These are phyloP conservation scores for Xylaria multiplex DNA, from an alignment of 2,329 filamentous ascomycete species.

Conservation along the genomic window DNA sequence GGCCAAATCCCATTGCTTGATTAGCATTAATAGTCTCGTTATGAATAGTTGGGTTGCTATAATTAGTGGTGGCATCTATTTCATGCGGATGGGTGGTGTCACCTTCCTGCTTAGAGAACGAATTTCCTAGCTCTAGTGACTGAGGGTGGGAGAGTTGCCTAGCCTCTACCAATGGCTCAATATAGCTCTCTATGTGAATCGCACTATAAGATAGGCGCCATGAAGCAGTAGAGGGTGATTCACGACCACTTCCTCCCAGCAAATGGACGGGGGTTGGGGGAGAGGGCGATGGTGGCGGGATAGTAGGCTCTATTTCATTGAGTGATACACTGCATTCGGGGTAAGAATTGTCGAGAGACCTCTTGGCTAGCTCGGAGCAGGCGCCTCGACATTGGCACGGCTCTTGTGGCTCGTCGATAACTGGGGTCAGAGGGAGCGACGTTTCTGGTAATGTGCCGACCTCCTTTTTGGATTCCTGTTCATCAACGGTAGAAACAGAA, in stretches of 20 bases:
- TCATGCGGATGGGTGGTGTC: conserved; percentile 4
- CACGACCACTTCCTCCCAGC: conserved; percentile 34
- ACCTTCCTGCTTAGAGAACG: conserved; percentile 17
- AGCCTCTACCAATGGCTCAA: conserved; percentile 37
- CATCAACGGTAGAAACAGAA: conserved; percentile 45
- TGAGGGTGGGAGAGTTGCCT: conserved; percentile 24
- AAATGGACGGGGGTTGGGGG: conserved; percentile 40
- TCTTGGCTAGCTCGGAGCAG: conserved; percentile 28
- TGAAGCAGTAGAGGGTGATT: conserved; percentile 44
- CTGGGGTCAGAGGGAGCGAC: conserved; percentile 25
- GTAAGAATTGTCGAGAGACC: conserved; percentile 31
- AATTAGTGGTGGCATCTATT: conserved; percentile 16
- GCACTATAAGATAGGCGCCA: conserved; percentile 47
- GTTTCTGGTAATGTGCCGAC: conserved; percentile 15
- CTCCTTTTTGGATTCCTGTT: conserved; percentile 30
- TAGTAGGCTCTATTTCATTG: conserved; percentile 34
- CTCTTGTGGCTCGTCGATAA: conserved; percentile 19
- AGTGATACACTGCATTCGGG: conserved; percentile 24
- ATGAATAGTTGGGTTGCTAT: conserved; percentile 17
- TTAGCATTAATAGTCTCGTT: conserved; percentile 20
- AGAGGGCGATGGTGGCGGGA: conserved; percentile 40
- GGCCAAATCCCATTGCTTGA: conserved; percentile 17
- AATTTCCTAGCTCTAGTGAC: conserved; percentile 19
- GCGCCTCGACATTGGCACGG: conserved; percentile 35
- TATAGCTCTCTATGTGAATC: conserved; percentile 42